Evolutionary conservation across 306 rosid genomes (phyloP).

Genomic region (Cajanus cajan): DNA sequence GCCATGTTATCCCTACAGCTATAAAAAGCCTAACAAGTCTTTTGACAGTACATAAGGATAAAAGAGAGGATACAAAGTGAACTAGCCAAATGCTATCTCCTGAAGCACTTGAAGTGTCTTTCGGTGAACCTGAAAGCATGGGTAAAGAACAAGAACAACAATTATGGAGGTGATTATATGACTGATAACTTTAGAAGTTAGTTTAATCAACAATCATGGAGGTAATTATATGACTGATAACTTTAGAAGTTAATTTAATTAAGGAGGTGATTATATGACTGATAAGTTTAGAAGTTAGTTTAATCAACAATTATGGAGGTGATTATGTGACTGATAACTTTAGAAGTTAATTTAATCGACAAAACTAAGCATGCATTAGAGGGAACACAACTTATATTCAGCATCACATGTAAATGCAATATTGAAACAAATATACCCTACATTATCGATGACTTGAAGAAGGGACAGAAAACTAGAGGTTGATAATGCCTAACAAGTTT

Average conservation of each 20-base stretch:
- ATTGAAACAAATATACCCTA: background rate
- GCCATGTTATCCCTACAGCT: conserved; percentile 20
- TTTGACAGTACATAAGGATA: conserved; percentile 16
- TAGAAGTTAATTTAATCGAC: background rate
- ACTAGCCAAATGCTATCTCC: conserved; percentile 74
- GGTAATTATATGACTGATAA: no score
- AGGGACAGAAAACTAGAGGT: background rate
- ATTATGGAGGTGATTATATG: background rate
- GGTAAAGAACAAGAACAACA: conserved; percentile 22
- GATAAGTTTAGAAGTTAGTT: no score
- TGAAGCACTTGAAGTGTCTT: conserved; percentile 85
- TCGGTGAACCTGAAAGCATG: conserved; percentile 71
- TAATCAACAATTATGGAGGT: no score
- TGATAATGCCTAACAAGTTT: background rate
- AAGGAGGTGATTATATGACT: no score
- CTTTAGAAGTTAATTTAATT: no score
- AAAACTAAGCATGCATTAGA: background rate
- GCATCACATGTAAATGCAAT: background rate
- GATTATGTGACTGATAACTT: conserved; percentile 4
- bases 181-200: no score
- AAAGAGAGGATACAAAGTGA: conserved; percentile 13
- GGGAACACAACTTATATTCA: no score
- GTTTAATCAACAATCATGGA: no score
- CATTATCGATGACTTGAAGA: background rate
- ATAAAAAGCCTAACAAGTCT: conserved; percentile 24